Evolutionary conservation across 257 asterid genomes (phyloP), one percentile per base, ranked within the genome.

Genomic region (Echium plantagineum): DNA sequence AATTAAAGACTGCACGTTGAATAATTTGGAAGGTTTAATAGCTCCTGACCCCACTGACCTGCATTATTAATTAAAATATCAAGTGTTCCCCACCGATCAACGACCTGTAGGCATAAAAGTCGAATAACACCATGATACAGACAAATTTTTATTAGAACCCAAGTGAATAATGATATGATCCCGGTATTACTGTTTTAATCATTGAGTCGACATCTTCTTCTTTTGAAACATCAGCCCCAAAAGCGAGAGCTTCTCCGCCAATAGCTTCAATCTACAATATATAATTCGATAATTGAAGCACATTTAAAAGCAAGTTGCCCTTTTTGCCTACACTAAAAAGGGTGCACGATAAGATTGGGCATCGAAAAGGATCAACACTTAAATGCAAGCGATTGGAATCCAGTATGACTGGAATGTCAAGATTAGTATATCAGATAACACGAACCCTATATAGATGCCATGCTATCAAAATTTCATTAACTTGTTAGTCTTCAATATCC

Each of bases 201-300:
- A 91, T 91, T 30, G 94, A 71, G 32, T 80, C 83, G 61, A 88
- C 98, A 63, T 84, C 98, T 61, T 85, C 86, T 86, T 88, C 98
- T 77, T 91, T 91, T 17, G 95, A 88, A 69, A 91, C 98, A 77
- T 91, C 95, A 74, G 95, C 96, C 51, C 96, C 94, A 66, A 84
- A 91, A 60, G 86, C 70, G 66, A 91, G 72, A 63, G 95, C 95
- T 79, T 85, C 85, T 52, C 96, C 96, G 59, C 98, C 96, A 60
- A 74, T 53, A 9, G 82, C 85, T 83, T 84, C 95, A 55, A 93
- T 86, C 97, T 91, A 84, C 79, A 72, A 54, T 21, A 54, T 32
- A 21, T 7, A 19, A 58, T 16, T 1, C 38, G 55, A 21, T 9
- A 21, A 59, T 16, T 26, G 5, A 16, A 26, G 31, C 7, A 56